phyloP scores from a whole-genome alignment of 805 yeast species.

The Lipomyces yamadae region DNA sequence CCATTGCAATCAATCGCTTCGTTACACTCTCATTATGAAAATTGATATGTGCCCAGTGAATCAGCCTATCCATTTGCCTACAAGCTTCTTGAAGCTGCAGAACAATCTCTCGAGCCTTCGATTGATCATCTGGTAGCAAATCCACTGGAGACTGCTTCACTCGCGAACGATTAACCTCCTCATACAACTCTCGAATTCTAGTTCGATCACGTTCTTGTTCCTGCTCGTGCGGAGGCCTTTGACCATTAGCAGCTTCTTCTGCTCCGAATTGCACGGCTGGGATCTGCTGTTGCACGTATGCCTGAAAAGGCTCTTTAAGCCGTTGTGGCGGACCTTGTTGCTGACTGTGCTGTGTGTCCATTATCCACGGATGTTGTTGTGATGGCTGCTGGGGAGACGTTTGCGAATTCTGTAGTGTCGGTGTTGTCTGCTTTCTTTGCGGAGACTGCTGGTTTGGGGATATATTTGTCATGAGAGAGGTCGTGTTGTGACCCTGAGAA shows the following conservation, averaged over 20 bases:
- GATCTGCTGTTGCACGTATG: conserved; percentile 8
- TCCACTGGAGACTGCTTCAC: conserved; percentile 21
- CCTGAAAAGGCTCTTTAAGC: conserved; percentile 8
- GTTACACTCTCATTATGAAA: conserved; percentile 32
- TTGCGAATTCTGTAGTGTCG: conserved; percentile 13
- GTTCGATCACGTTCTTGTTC: conserved; percentile 30
- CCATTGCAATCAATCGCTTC: conserved; percentile 27
- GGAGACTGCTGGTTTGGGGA: conserved; percentile 15
- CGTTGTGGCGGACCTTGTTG: background rate
- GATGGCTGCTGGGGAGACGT: conserved; percentile 23
- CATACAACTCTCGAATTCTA: conserved; percentile 22
- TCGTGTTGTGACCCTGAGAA: conserved; percentile 16
- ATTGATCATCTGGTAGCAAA: conserved; percentile 24
- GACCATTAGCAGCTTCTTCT: background rate
- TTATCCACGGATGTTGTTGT: conserved; percentile 11
- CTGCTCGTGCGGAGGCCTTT: conserved; percentile 1
- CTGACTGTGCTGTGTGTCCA: conserved; percentile 8
- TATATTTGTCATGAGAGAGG: conserved; percentile 21
- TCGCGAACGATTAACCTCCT: conserved; percentile 25
- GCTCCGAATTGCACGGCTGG: background rate
- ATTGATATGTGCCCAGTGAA: conserved; percentile 26
- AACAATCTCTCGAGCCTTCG: conserved; percentile 18
- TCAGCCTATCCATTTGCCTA: conserved; percentile 30
- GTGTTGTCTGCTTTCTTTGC: conserved; percentile 22
- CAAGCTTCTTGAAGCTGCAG: conserved; percentile 30